These are phyloP conservation scores for Naematelia encephala DNA, from an alignment of 768 basidiomycete species.

Conservation along the genomic window DNA sequence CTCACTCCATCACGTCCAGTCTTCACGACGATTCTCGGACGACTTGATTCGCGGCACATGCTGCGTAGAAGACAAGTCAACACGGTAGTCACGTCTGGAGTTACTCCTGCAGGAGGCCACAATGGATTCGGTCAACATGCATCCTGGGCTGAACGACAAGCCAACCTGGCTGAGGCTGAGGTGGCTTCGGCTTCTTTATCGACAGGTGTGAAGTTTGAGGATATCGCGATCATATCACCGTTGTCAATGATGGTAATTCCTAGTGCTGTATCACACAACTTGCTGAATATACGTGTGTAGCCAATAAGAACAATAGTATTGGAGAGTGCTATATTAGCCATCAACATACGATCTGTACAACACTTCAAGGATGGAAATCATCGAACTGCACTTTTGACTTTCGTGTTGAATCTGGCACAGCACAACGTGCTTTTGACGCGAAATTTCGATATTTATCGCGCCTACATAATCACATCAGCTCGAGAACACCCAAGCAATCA, in stretches of 20 bases:
- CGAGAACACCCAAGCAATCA: not conserved
- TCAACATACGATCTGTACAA: not conserved
- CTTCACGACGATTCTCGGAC: too few relatives aligned
- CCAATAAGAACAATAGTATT: not conserved
- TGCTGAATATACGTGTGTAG: too few relatives aligned
- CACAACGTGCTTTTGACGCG: not conserved
- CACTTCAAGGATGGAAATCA: not conserved
- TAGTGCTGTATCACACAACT: too few relatives aligned
- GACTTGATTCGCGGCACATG: too few relatives aligned
- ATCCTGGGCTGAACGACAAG: not conserved
- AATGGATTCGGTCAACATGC: not conserved
- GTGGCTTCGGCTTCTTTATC: too few relatives aligned
- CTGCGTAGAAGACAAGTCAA: not conserved
- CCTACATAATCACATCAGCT: not conserved
- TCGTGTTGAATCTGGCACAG: not conserved
- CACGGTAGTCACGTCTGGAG: not conserved
- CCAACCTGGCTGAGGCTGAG: not conserved
- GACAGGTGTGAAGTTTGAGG: too few relatives aligned
- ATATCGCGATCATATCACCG: too few relatives aligned
- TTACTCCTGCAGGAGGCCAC: not conserved
- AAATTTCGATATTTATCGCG: not conserved
- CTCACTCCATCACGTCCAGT: too few relatives aligned
- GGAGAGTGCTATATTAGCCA: not conserved
- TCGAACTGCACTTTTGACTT: not conserved
- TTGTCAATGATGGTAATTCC: too few relatives aligned